Evolutionary conservation across 306 rosid genomes (phyloP), one percentile per base, ranked within the genome.

Genomic region (Acmispon strigosus): DNA sequence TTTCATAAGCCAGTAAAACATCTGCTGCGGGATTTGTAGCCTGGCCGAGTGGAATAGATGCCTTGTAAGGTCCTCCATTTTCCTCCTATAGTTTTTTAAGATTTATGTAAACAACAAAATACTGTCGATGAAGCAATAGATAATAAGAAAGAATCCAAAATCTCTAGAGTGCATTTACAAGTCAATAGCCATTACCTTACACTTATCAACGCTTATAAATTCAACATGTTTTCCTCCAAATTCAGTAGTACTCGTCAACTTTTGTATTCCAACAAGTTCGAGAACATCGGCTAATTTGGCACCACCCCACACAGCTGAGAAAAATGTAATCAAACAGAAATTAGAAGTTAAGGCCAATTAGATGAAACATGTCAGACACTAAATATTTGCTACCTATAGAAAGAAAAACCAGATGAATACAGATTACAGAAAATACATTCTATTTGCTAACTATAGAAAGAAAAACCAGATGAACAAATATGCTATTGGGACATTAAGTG

Each of bases 61-160:
- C 98, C 87, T 89, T 90, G 86, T 94, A 94, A 17, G 98, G 98
- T 10, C 98, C 98, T 75, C 97, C 97, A 32, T 87, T 90, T 82
- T 94, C 98, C 83, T 94, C 97, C 97, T 93, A 79, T 19, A 66
- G 34, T 37, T 45, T 60, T 68, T 62, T 36, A 65, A 45, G 56
- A 54, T 71, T 50, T 32, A 29, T 13, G 12, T 4, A 56, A 69
- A 80, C 63, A 70, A 8, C 51, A 41, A 4, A 62, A 65, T 22
- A 41, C 3, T 13, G 12, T 13, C 10, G 3, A 24, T 57, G 13
- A 24, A 10, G 58, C 43, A 53, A 43, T 39, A 6, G 54, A 61
- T 34, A 62, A 45, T 18, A 48, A 54, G 24, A 69, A 66, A 69
- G 48, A 44, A 62, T 71, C 18, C 4, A 47, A 18, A 5, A 20